Evolutionary conservation across 768 basidiomycete genomes (phyloP), one percentile per base, ranked within the genome.

Genomic region (Boletus eberwhitei): DNA sequence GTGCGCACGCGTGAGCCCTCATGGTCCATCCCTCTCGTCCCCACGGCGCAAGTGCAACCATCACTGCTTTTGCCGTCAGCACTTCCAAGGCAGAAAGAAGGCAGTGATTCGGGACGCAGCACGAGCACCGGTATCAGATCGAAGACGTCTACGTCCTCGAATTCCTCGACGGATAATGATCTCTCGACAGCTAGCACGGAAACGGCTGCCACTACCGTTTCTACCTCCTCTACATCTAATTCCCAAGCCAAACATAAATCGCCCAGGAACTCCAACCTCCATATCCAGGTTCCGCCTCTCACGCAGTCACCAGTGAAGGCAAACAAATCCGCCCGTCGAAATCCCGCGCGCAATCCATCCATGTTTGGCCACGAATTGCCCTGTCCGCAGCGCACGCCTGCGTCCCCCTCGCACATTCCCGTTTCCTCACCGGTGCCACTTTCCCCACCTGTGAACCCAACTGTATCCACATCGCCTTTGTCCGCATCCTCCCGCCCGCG

Each of bases 321-420:
- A 52, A 72, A 73, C 60, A 66, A 71, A 59, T 50, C 63, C 54
- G 55, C 59, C 61, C 61, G 64, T 68, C 61, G 74, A 75, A 84
- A 80, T 59, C 64, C 78, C 34, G 75, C 77, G 59, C 79, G 81
- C 50, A 86, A 84, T 58, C 84, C 84, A 34, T 85, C 81, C 62
- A 85, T 85, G 62, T 80, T 87, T 59, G 87, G 85, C 37, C 77
- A 75, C 52, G 87, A 87, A 66, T 75, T 87, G 35, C 85, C 84
- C 36, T 73, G 69, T 44, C 71, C 78, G 26, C 73, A 75, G 48
- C 62, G 65, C 31, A 72, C 71, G 6, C 66, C 73, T 22, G 45
- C 67, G 14, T 63, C 66, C 16, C 69, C 69, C 9, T 63, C 69
- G 2, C 69, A 67, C 24, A 68, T 71, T 42, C 69, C 66, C 1